Percentiles rank a stretch among this genome's conserved stretches.
Conservation (phyloP, 2,329 filamentous ascomycete species). For the Fusarium sterilihyphosum region DNA sequence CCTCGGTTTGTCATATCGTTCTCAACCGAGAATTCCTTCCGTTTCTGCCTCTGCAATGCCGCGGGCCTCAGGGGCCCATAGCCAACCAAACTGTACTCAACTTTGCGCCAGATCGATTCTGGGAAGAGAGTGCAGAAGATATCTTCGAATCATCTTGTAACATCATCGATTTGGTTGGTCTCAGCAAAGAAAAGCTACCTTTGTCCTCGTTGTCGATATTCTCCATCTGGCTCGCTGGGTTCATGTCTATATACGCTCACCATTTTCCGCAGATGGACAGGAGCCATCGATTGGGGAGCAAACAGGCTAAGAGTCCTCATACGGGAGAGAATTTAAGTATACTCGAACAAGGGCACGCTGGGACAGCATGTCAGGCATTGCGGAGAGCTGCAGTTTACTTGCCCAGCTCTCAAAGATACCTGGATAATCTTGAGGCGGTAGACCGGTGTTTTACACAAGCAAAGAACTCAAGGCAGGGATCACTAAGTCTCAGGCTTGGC, state of each 20-base stretch:
- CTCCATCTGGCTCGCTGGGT: constrained; percentile 73
- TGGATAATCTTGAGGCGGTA: constrained; percentile 24
- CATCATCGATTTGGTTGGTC: constrained; percentile 71
- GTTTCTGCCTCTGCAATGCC: not conserved
- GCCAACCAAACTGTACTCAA: not conserved
- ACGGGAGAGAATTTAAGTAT: not conserved
- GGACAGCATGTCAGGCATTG: constrained; percentile 27
- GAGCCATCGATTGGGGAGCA: constrained; percentile 41
- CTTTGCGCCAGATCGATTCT: not conserved
- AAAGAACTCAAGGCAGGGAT: not conserved
- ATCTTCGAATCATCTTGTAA: constrained; percentile 63
- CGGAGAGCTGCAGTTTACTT: constrained; percentile 22
- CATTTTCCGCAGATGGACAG: constrained; percentile 77
- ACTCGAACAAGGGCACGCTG: constrained; percentile 10
- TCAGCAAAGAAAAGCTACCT: constrained; percentile 69
- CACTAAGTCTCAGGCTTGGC: constrained; percentile 28
- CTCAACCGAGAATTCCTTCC: constrained; percentile 7
- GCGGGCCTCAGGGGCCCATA: not conserved
- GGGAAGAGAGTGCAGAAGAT: not conserved
- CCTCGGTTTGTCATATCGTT: constrained; percentile 1
- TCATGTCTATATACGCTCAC: constrained; percentile 72
- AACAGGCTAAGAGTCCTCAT: not conserved
- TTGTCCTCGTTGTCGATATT: constrained; percentile 76
- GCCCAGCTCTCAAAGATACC: constrained; percentile 27
- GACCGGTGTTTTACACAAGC: constrained; percentile 24